Evolutionary conservation across 2,329 filamentous ascomycete genomes (phyloP), one percentile per base, ranked within the genome.

Genomic region (Ascochyta pisi): DNA sequence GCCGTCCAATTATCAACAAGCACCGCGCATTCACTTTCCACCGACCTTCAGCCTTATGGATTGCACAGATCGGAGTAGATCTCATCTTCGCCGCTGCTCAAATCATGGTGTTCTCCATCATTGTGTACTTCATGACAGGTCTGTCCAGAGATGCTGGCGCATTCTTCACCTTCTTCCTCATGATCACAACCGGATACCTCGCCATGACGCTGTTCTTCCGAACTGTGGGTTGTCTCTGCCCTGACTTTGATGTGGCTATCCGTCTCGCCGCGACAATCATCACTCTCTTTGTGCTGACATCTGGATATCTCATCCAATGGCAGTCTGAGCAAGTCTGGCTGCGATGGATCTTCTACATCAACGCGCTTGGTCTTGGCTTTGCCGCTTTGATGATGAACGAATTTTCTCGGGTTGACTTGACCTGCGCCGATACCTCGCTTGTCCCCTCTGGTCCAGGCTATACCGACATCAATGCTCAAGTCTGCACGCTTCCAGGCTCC

Each of bases 371-470:
- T 41, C 82, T 95, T 2, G 85, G 87, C 0, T 96, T 96, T 70
- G 84, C 88, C 10, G 81, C 86, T 2, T 76, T 96, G 76, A 95
- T 96, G 90, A 86, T 90, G 66, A 96, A 96, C 67, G 92, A 96
- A 69, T 96, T 96, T 67, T 82, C 83, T 33, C 78, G 84, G 10
- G 80, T 90, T 38, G 82, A 87, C 26, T 79, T 96, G 71, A 86
- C 83, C 0, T 96, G 92, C 68, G 85, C 84, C 0, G 79, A 80
- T 2, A 81, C 84, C 40, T 90, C 86, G 0, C 78, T 96, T 4
- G 81, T 96, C 19, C 92, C 92, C 0, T 84, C 80, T 3, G 92
- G 91, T 0, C 80, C 84, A 1, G 84, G 82, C 1, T 96, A 96
- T 65, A 80, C 77, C 55, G 82, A 93, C 57, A 86, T 92, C 67